Evolutionary conservation across 345 rosid species (phyloP), one percentile per base, ranked within the genome.

Genomic region (Eucalyptus fibrosa): DNA sequence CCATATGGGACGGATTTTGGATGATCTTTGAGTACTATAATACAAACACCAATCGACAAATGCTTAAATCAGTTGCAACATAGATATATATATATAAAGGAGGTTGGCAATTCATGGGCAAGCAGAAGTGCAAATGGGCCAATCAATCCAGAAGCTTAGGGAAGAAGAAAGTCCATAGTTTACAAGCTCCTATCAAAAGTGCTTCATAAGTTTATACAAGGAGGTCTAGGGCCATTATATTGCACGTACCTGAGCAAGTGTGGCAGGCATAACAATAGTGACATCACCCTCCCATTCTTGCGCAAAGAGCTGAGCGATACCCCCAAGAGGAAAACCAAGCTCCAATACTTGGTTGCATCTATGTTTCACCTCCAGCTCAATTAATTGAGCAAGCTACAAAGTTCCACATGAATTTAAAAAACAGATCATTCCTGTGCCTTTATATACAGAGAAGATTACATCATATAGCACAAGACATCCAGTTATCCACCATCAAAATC

Each of bases 241-340:
- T 40, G 85, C 85, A 77, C 85, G 21, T 93, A 98, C 99, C 99
- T 98, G 99, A 92, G 98, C 94, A 89, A 96, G 94, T 26, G 99
- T 98, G 90, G 99, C 99, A 60, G 99, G 99, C 99, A 97, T 97
- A 89, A 98, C 99, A 90, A 98, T 97, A 87, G 99, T 98, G 82
- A 98, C 96, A 91, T 98, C 99, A 11, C 99, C 99, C 90, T 98
- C 99, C 99, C 99, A 97, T 77, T 98, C 99, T 91, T 98, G 99
- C 91, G 99, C 97, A 93, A 96, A 97, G 59, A 98, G 96, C 93
- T 93, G 96, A 55, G 99, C 99, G 12, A 97, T 89, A 90, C 99
- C 99, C 87, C 99, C 99, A 0, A 98, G 92, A 1, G 97, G 99
- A 91, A 98, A 97, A 56, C 99, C 99, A 8, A 98, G 98, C 93